Conservation (phyloP, 2,329 filamentous ascomycete genomes). For the Diaporthe eres region DNA sequence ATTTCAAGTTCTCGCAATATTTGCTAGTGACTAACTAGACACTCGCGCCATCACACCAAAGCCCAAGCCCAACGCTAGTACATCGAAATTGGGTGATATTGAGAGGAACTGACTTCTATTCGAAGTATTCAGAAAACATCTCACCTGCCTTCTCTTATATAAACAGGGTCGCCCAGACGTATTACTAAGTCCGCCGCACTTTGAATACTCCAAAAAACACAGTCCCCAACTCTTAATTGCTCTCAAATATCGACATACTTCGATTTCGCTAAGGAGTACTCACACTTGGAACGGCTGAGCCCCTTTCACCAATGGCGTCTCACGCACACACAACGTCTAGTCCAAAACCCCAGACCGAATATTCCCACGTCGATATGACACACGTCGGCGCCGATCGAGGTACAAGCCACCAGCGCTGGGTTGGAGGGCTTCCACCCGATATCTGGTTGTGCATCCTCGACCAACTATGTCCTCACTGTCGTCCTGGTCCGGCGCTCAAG, state of each 20-base stretch:
- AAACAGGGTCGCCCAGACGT: background rate
- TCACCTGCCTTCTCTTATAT: background rate
- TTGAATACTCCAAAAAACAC: background rate
- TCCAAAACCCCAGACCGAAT: background rate
- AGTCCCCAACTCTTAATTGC: too few relatives aligned
- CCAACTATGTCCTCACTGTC: conserved; percentile 1
- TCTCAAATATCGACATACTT: background rate
- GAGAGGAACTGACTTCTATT: too few relatives aligned
- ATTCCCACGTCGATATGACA: background rate
- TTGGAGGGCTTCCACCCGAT: background rate
- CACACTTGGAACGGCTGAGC: background rate
- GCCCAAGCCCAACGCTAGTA: background rate
- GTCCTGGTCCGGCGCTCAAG: background rate
- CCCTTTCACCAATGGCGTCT: too few relatives aligned
- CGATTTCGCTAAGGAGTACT: too few relatives aligned
- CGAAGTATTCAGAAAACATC: too few relatives aligned
- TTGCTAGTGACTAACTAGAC: background rate
- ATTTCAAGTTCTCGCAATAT: too few relatives aligned
- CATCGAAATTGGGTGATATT: too few relatives aligned
- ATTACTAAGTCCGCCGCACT: too few relatives aligned
- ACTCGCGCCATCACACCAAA: background rate
- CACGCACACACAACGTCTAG: background rate
- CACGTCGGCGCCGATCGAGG: background rate
- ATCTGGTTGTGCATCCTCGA: conserved; percentile 1
- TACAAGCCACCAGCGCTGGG: background rate